Percentiles rank a stretch among this genome's conserved stretches.
These are phyloP conservation scores for Penicillium turbatum DNA, from an alignment of 495 filamentous ascomycete genomes.

Conservation along the genomic window DNA sequence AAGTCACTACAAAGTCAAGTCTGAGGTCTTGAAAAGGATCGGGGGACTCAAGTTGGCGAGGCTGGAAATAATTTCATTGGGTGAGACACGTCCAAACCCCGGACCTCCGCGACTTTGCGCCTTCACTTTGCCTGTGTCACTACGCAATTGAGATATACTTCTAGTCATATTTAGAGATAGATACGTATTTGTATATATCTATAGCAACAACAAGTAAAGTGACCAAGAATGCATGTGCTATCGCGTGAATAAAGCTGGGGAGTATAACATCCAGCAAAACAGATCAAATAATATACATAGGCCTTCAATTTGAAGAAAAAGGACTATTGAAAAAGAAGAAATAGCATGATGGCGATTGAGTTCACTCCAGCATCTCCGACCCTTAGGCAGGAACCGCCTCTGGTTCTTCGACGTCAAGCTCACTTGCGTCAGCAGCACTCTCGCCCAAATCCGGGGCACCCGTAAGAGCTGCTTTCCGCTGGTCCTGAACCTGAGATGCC, in stretches of 20 bases:
- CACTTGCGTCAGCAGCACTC: not conserved
- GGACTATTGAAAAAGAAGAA: constrained; percentile 1
- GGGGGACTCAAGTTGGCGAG: constrained; percentile 15
- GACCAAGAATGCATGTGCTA: constrained; percentile 7
- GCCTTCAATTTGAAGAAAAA: constrained; percentile 13
- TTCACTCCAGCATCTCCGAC: not conserved
- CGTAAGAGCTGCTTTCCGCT: constrained; percentile 27
- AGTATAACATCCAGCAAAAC: constrained; percentile 25
- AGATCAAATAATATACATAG: constrained; percentile 36
- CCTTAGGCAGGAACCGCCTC: not conserved
- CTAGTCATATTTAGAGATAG: not conserved
- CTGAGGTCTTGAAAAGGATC: constrained; percentile 6
- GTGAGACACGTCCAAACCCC: constrained; percentile 10
- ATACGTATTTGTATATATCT: not conserved
- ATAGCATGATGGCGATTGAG: not conserved
- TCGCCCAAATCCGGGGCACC: constrained; percentile 29
- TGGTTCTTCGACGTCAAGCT: not conserved
- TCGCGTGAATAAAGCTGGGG: constrained; percentile 17
- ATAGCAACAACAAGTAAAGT: not conserved
- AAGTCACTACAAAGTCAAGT: not conserved
- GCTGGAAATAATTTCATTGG: constrained; percentile 28
- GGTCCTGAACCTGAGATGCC: constrained; percentile 39
- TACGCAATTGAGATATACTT: not conserved
- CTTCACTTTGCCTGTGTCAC: constrained; percentile 1
- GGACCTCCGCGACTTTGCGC: constrained; percentile 16